Evolutionary conservation across 2,329 filamentous ascomycete species (phyloP).

Genomic region (Didymella segeticola): DNA sequence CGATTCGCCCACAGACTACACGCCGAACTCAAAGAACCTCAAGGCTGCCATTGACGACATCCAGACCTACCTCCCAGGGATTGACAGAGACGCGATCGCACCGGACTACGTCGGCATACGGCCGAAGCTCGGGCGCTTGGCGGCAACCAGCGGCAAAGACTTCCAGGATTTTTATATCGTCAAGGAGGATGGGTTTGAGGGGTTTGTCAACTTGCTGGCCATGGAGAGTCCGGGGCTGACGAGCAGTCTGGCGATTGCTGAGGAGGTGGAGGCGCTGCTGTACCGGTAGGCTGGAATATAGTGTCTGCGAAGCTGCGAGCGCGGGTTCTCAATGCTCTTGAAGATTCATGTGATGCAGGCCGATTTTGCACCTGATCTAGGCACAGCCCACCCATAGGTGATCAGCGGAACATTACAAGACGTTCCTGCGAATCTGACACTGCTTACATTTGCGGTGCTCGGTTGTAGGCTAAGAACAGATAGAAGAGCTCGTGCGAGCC

Average conservation of each 20-base stretch:
- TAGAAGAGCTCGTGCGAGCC: too few species aligned
- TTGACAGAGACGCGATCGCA: conserved; percentile 70
- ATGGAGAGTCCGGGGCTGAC: conserved; percentile 95
- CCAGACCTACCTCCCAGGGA: conserved; percentile 74
- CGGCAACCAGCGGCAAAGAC: conserved; percentile 66
- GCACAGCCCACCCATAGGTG: too few species aligned
- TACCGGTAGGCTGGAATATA: conserved; percentile 46
- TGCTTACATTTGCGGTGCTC: too few species aligned
- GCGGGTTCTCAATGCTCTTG: too few species aligned
- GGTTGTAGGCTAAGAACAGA: too few species aligned
- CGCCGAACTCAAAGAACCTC: conserved; percentile 69
- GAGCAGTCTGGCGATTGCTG: conserved; percentile 82
- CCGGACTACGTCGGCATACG: conserved; percentile 92
- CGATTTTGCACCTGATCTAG: too few species aligned
- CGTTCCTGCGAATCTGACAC: too few species aligned
- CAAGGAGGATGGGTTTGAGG: conserved; percentile 76
- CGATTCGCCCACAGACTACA: conserved; percentile 71
- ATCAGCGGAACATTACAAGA: too few species aligned
- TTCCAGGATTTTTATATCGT: conserved; percentile 87
- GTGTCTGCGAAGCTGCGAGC: too few species aligned
- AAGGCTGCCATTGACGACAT: conserved; percentile 76
- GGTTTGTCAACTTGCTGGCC: conserved; percentile 88
- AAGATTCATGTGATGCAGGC: too few species aligned
- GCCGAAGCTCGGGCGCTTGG: conserved; percentile 76
- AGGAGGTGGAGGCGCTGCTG: conserved; percentile 69